phyloP scores from a whole-genome alignment of 441 rosid genomes.

The Metrosideros polymorpha region DNA sequence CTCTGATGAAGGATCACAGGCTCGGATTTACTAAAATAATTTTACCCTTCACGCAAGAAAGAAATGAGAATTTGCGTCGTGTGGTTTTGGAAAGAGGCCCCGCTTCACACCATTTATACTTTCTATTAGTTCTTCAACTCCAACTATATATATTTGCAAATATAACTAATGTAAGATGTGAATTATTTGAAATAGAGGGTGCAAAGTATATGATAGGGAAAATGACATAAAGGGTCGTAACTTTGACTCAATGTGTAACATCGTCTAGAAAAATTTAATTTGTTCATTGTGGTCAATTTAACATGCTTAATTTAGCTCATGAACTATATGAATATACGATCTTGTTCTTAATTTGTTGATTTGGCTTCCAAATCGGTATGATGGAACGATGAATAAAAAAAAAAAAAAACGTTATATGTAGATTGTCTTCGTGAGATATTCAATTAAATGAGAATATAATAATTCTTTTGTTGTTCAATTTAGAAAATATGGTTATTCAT shows the following conservation, averaged over 20 bases:
- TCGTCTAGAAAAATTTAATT: neutral
- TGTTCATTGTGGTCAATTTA: no score
- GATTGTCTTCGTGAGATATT: neutral
- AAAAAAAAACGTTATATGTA: neutral
- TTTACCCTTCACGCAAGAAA: neutral
- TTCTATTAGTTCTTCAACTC: no score
- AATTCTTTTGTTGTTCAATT: neutral
- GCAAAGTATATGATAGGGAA: neutral
- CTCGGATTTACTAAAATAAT: neutral
- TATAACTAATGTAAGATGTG: no score
- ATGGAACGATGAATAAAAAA: neutral
- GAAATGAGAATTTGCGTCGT: neutral
- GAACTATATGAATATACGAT: neutral
- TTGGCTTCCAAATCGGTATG: neutral
- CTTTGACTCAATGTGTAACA: accelerated
- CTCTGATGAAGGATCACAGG: neutral
- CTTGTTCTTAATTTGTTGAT: neutral
- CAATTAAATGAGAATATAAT: neutral
- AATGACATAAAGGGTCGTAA: accelerated
- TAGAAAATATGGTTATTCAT: neutral
- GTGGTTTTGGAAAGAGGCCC: no score
- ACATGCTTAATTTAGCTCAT: neutral
- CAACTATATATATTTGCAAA: no score
- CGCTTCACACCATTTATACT: no score
- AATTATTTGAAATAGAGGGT: no score